These are phyloP conservation scores for Thielaviopsis euricoi DNA, from an alignment of 2,329 filamentous ascomycete genomes.

Conservation along the genomic window DNA sequence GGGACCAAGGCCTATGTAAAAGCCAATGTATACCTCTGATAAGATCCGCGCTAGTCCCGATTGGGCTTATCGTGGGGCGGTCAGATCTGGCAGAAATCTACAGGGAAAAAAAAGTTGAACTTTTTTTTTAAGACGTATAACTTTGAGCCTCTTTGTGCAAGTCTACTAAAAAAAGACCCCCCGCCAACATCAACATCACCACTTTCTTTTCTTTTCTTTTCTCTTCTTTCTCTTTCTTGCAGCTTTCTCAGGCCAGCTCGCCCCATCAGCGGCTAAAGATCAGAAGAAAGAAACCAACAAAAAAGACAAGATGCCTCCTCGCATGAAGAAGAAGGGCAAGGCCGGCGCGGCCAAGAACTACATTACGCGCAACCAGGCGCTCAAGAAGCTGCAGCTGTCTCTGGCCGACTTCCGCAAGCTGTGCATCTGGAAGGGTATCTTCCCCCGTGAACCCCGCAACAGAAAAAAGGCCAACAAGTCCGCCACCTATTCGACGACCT, in stretches of 20 bases:
- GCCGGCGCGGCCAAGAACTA: constrained; percentile 95
- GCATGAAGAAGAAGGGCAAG: constrained; percentile 76
- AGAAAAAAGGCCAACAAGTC: constrained; percentile 95
- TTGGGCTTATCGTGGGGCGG: constrained; percentile 11
- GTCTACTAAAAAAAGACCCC: constrained; percentile 11
- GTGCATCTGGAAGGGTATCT: constrained; percentile 99
- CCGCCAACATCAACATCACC: constrained; percentile 4
- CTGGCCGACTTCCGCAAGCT: constrained; percentile 93
- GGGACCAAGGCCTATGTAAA: neutral
- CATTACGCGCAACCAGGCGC: constrained; percentile 89
- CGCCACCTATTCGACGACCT: constrained; percentile 79
- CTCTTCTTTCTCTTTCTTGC: constrained; percentile 2
- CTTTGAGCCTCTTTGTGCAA: constrained; percentile 9
- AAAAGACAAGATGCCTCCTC: constrained; percentile 42
- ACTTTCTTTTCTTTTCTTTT: constrained; percentile 3
- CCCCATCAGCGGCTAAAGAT: neutral
- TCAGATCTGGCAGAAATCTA: constrained; percentile 11
- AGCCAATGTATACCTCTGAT: constrained; percentile 1
- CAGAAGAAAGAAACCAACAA: neutral
- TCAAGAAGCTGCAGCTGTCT: constrained; percentile 94
- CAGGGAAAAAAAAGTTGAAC: constrained; percentile 13
- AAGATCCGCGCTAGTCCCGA: constrained; percentile 3
- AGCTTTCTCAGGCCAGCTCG: neutral
- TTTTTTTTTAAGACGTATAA: constrained; percentile 19
- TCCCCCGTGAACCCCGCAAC: constrained; percentile 88